These are phyloP conservation scores for Sphagnum magellanicum DNA, from an alignment of 228 moss, liverwort and hornwort genomes.

Conservation along the genomic window DNA sequence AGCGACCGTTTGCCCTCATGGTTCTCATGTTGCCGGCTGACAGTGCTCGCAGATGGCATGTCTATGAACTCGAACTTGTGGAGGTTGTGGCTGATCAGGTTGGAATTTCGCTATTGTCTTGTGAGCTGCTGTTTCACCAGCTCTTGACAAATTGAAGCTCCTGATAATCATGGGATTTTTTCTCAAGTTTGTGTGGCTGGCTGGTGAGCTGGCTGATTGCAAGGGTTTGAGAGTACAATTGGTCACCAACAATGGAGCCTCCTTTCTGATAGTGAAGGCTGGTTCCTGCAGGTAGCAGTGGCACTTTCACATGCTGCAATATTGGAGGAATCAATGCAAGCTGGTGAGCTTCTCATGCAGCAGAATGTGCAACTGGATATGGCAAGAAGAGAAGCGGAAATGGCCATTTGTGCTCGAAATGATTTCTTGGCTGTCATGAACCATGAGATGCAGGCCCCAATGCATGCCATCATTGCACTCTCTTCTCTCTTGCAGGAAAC, in stretches of 20 bases:
- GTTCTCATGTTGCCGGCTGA: slow-evolving; percentile 89
- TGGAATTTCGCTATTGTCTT: neutral
- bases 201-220: no score
- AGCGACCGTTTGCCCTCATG: slow-evolving; percentile 81
- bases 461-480: slow-evolving; percentile 88
- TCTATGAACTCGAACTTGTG: slow-evolving; percentile 88
- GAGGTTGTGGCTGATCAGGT: slow-evolving; percentile 99
- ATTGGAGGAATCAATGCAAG: slow-evolving; percentile 87
- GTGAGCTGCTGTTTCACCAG: neutral
- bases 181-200: no score
- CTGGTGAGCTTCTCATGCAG: slow-evolving; percentile 81
- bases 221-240: no score
- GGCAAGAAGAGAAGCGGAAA: slow-evolving; percentile 86
- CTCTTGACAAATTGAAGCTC: neutral
- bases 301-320: slow-evolving; percentile 92
- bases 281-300: slow-evolving; percentile 67
- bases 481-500: slow-evolving; percentile 96
- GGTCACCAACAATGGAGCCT: no score
- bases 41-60: slow-evolving; percentile 98
- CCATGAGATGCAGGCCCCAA: slow-evolving; percentile 88
- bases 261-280: no score
- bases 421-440: slow-evolving; percentile 99
- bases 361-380: slow-evolving; percentile 86
- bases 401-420: slow-evolving; percentile 91
- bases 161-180: neutral